Evolutionary conservation across 768 basidiomycete genomes (phyloP).

Genomic region (Calocera viscosa): DNA sequence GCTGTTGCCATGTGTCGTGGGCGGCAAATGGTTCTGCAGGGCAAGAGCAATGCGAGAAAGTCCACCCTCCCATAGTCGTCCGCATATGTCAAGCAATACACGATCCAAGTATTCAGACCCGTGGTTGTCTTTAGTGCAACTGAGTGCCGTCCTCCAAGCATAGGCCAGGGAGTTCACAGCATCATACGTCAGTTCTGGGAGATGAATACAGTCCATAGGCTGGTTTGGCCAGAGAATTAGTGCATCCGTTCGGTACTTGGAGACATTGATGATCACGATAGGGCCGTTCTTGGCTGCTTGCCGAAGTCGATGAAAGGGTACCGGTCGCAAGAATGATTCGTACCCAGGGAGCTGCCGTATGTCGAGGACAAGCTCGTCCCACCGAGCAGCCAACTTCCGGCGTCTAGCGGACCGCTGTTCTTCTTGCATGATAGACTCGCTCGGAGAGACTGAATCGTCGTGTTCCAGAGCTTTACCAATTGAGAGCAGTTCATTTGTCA

Average conservation of each 20-base stretch:
- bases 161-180: conserved; percentile 13
- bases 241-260: neutral
- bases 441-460: conserved; percentile 6
- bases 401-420: conserved; percentile 17
- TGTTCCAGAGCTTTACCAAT: conserved; percentile 11
- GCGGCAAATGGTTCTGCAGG: no score
- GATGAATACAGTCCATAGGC: conserved; percentile 20
- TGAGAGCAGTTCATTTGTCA: conserved; percentile 14
- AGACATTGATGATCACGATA: conserved; percentile 28
- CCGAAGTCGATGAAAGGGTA: conserved; percentile 15
- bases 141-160: conserved; percentile 9
- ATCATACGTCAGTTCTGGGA: conserved; percentile 22
- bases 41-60: no score
- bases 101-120: conserved; percentile 18
- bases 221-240: conserved; percentile 13
- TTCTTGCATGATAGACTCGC: conserved; percentile 11
- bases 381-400: conserved; percentile 17
- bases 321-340: conserved; percentile 19
- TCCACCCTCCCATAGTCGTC: conserved; percentile 15
- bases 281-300: conserved; percentile 22
- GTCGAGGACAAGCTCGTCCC: conserved; percentile 20
- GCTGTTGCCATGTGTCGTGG: no score
- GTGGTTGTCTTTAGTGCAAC: conserved; percentile 9
- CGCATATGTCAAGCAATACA: conserved; percentile 20
- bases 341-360: conserved; percentile 24